A percentile compares a stretch with the other conserved stretches of the same genome.
Conservation (phyloP, 306 rosid genomes). For the Amphicarpaea edgeworthii region DNA sequence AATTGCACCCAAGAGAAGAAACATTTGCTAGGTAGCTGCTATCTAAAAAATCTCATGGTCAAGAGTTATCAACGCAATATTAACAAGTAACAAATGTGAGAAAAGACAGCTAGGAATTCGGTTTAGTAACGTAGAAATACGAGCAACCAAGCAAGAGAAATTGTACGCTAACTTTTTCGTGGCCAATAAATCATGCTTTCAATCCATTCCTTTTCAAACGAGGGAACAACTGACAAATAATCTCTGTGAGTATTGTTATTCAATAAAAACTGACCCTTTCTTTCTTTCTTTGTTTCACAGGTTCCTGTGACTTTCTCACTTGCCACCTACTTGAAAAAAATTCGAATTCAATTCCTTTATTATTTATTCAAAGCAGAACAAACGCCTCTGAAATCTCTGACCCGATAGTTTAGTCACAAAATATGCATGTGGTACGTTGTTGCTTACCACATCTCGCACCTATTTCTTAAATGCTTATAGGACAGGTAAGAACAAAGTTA, state of each 20-base stretch:
- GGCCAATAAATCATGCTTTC: neutral
- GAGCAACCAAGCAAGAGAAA: neutral
- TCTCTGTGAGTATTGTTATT: conserved; percentile 28
- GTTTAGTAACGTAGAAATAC: neutral
- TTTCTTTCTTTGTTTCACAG: too few species aligned
- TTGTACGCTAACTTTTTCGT: neutral
- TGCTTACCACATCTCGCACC: conserved; percentile 67
- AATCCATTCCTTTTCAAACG: conserved; percentile 41
- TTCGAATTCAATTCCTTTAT: conserved; percentile 50
- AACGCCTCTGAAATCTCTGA: conserved; percentile 79
- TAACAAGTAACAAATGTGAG: neutral
- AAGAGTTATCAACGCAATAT: neutral
- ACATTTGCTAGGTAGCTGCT: too few species aligned
- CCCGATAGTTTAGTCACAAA: conserved; percentile 85
- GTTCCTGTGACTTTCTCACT: conserved; percentile 45
- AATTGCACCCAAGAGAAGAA: neutral
- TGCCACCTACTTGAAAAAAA: conserved; percentile 38
- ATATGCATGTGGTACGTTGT: conserved; percentile 86
- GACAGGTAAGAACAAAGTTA: conserved; percentile 6
- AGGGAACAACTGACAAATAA: conserved; percentile 57
- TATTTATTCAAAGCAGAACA: conserved; percentile 52
- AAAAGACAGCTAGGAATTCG: neutral
- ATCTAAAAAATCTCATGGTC: neutral
- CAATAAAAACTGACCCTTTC: conserved; percentile 53
- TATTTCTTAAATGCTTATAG: conserved; percentile 47